Evolutionary conservation across 768 basidiomycete genomes (phyloP).

Genomic region (Porphyrellus cyaneotinctus): DNA sequence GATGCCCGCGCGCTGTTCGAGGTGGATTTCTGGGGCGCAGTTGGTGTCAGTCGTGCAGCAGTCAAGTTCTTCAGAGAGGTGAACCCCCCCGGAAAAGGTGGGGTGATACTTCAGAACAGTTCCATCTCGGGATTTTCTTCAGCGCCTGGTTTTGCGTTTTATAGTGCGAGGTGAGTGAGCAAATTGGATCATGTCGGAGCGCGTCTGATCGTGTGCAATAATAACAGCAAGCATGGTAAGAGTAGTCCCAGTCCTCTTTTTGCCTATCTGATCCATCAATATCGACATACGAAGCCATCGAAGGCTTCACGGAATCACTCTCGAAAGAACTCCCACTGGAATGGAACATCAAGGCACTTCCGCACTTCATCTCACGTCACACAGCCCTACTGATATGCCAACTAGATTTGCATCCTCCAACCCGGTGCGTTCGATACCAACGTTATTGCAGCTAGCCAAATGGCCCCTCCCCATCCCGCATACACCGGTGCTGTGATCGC

Average conservation of each 20-base stretch:
- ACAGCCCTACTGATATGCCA: background rate
- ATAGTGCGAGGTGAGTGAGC: conserved; percentile 9
- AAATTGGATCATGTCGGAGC: too few relatives aligned
- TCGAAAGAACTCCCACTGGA: conserved; percentile 9
- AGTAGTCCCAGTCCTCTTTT: background rate
- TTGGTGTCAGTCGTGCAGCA: conserved; percentile 21
- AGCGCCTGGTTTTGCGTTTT: conserved; percentile 7
- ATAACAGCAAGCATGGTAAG: conserved; percentile 12
- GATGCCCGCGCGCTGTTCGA: conserved; percentile 34
- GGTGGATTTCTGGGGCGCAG: conserved; percentile 22
- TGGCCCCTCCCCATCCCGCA: conserved; percentile 8
- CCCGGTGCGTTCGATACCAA: conserved; percentile 18
- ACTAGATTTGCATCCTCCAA: conserved; percentile 18
- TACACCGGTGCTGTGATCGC: conserved; percentile 1
- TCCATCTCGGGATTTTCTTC: conserved; percentile 3
- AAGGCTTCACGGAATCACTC: conserved; percentile 9
- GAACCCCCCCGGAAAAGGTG: conserved; percentile 20
- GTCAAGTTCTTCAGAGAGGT: conserved; percentile 33
- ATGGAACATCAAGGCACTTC: conserved; percentile 21
- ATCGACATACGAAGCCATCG: conserved; percentile 7
- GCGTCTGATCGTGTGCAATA: too few relatives aligned
- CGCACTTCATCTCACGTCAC: background rate
- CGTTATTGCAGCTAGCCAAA: background rate
- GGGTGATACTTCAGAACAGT: conserved; percentile 13
- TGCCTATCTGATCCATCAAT: background rate